Evolutionary conservation across 164 flowering plant species (phyloP).

Genomic region (Akebia trifoliata): DNA sequence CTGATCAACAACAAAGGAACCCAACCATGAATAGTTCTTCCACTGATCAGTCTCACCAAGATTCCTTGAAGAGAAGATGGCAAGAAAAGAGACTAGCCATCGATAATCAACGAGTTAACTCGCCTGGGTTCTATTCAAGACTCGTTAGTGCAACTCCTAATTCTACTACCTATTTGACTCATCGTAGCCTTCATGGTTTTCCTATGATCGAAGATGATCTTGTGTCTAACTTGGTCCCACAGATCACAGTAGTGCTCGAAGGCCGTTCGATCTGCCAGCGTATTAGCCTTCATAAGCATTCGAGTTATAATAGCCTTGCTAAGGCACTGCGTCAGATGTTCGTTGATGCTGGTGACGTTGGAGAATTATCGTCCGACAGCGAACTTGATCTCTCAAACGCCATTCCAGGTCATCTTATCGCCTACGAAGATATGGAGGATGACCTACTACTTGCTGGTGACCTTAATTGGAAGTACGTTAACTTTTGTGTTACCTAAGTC

Average conservation of each 20-base stretch:
- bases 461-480: conserved; percentile 72
- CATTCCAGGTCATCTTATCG: conserved; percentile 69
- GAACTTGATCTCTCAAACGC: conserved; percentile 59
- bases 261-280: conserved; percentile 87
- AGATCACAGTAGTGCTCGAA: conserved; percentile 74
- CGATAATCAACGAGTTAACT: conserved; percentile 6
- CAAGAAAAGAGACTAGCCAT: conserved; percentile 22
- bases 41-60: conserved; percentile 29
- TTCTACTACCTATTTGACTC: not conserved
- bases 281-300: conserved; percentile 57
- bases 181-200: conserved; percentile 18
- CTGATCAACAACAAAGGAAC: not conserved
- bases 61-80: conserved; percentile 36
- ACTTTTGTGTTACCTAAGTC: not conserved
- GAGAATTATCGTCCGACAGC: conserved; percentile 3
- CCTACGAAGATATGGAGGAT: conserved; percentile 83
- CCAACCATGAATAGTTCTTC: conserved; percentile 25
- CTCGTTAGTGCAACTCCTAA: conserved; percentile 13
- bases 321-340: conserved; percentile 66
- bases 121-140: conserved; percentile 11
- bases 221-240: conserved; percentile 44
- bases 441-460: conserved; percentile 89
- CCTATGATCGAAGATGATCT: conserved; percentile 34
- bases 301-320: conserved; percentile 61
- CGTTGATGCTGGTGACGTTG: conserved; percentile 30